A percentile compares a stretch with the other conserved stretches of the same genome.
These are phyloP conservation scores for Daldinia vernicosa DNA, from an alignment of 495 filamentous ascomycete species.

Conservation along the genomic window DNA sequence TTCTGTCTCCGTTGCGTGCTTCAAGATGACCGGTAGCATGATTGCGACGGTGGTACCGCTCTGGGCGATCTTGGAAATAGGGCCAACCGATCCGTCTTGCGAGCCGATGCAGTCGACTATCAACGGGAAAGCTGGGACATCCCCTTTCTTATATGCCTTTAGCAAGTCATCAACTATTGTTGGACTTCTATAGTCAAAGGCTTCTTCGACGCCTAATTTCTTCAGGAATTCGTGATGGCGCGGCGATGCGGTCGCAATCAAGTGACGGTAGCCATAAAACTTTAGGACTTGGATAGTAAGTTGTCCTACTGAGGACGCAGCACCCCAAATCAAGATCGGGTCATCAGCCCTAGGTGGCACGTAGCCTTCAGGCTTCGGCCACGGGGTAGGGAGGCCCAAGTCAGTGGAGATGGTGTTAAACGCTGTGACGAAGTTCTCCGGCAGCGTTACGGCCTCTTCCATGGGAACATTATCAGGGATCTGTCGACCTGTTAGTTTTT, in stretches of 20 bases:
- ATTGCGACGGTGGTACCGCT: constrained; percentile 58
- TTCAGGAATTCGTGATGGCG: constrained; percentile 54
- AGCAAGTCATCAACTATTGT: constrained; percentile 51
- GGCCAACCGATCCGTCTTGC: constrained; percentile 49
- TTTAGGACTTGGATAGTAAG: constrained; percentile 59
- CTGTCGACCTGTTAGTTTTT: constrained; percentile 26
- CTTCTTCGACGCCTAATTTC: constrained; percentile 51
- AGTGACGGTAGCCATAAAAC: constrained; percentile 58
- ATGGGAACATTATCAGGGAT: constrained; percentile 51
- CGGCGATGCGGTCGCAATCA: constrained; percentile 58
- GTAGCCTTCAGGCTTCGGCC: constrained; percentile 53
- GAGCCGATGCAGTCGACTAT: constrained; percentile 66
- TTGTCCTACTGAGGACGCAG: constrained; percentile 60
- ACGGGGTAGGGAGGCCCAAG: constrained; percentile 56
- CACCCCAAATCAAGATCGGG: constrained; percentile 64
- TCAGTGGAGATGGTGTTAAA: constrained; percentile 58
- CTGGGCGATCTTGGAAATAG: constrained; percentile 55
- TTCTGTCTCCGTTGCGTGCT: constrained; percentile 50
- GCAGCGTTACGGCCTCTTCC: constrained; percentile 58
- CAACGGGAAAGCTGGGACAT: constrained; percentile 46
- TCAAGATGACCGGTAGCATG: constrained; percentile 62
- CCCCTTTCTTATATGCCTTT: constrained; percentile 22
- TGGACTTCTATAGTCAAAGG: constrained; percentile 58
- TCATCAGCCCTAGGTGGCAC: constrained; percentile 41
- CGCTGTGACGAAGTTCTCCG: constrained; percentile 63